phyloP scores from a whole-genome alignment of 768 basidiomycete genomes.

The Mycena crocata region DNA sequence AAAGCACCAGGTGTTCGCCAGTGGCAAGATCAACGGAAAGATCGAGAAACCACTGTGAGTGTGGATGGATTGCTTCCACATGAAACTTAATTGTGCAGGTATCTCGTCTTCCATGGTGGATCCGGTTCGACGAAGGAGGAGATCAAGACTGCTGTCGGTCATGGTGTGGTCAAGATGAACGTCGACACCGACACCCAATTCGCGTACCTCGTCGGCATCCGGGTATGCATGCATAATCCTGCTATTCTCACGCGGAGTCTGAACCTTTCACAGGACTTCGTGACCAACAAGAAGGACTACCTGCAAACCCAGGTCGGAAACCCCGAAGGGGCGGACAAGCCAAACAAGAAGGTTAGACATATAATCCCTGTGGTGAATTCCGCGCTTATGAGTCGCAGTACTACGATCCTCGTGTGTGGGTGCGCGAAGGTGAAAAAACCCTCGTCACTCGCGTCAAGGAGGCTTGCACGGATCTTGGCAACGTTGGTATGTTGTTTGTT shows the following conservation, averaged over 20 bases:
- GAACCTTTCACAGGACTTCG: slow-evolving; percentile 72
- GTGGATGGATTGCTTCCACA: not conserved
- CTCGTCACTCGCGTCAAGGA: slow-evolving; percentile 88
- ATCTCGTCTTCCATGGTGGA: slow-evolving; percentile 99
- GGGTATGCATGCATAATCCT: slow-evolving; percentile 58
- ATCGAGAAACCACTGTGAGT: slow-evolving; percentile 85
- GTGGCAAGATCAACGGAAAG: slow-evolving; percentile 72
- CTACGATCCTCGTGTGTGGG: slow-evolving; percentile 98
- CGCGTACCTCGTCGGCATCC: slow-evolving; percentile 89
- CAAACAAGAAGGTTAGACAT: slow-evolving; percentile 92
- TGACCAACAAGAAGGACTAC: slow-evolving; percentile 88
- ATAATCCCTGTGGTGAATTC: not conserved
- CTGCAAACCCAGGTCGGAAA: slow-evolving; percentile 93
- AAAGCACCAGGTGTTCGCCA: slow-evolving; percentile 88
- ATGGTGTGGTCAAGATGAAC: slow-evolving; percentile 99
- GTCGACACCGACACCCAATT: slow-evolving; percentile 96
- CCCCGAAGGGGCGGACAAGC: slow-evolving; percentile 96
- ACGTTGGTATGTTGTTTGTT: slow-evolving; percentile 52
- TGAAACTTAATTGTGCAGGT: slow-evolving; percentile 57
- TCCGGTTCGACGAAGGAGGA: slow-evolving; percentile 98
- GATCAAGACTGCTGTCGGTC: slow-evolving; percentile 88
- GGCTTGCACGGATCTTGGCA: slow-evolving; percentile 92
- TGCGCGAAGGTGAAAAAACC: slow-evolving; percentile 98
- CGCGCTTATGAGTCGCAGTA: slow-evolving; percentile 53
- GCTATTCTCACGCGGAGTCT: not conserved